Evolutionary conservation across 2,329 filamentous ascomycete genomes (phyloP).

Genomic region (Cyphellophora europaea): DNA sequence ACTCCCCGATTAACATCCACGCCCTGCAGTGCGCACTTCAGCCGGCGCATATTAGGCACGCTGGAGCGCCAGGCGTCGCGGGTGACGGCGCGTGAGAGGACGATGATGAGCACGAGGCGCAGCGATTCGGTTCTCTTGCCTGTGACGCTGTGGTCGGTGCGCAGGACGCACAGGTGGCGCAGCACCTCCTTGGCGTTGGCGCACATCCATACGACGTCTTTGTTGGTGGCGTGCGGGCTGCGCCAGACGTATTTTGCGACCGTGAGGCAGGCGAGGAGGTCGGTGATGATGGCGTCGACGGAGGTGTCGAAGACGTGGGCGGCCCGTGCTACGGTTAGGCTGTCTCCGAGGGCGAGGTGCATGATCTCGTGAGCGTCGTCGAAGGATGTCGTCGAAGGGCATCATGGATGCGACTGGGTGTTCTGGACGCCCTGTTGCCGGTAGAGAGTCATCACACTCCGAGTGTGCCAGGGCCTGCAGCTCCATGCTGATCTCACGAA

Average conservation of each 20-base stretch:
- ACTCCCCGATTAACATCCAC: constrained; percentile 20
- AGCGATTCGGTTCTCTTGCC: constrained; percentile 4
- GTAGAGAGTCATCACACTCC: too few species aligned
- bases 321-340: constrained; percentile 5
- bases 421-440: too few species aligned
- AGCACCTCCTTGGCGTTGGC: too few species aligned
- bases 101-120: constrained; percentile 4
- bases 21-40: constrained; percentile 19
- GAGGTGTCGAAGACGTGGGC: constrained; percentile 1
- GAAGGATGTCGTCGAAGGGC: too few species aligned
- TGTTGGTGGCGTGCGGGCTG: constrained; percentile 4
- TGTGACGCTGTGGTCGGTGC: neutral
- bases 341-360: constrained; percentile 4
- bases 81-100: constrained; percentile 6
- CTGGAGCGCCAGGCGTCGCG: constrained; percentile 6
- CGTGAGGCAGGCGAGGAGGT: constrained; percentile 8
- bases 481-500: too few species aligned
- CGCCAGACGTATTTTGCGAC: constrained; percentile 10
- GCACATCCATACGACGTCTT: constrained; percentile 11
- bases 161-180: too few species aligned
- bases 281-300: constrained; percentile 4
- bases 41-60: constrained; percentile 8
- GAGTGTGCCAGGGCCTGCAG: too few species aligned
- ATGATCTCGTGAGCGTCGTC: too few species aligned
- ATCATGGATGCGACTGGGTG: too few species aligned